These are phyloP conservation scores for Nephelium lappaceum DNA, from an alignment of 345 rosid genomes.

Conservation along the genomic window DNA sequence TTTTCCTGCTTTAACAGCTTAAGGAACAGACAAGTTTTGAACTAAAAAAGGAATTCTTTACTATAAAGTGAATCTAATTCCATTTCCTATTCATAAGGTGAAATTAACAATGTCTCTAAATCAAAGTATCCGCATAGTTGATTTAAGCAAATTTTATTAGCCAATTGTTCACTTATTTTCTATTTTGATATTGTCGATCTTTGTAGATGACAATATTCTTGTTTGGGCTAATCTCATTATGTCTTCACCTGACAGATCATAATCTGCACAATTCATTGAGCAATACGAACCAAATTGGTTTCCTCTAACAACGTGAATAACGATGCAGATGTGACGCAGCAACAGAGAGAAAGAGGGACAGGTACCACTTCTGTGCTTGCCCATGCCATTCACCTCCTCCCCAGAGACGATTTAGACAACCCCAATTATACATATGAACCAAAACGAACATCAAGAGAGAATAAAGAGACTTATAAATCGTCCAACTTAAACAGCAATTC, in stretches of 20 bases:
- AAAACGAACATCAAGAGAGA: neutral
- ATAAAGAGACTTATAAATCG: neutral
- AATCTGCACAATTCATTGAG: neutral
- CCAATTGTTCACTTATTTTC: neutral
- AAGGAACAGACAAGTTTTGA: too few species aligned
- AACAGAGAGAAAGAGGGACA: neutral
- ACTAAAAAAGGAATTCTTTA: too few species aligned
- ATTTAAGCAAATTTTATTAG: neutral
- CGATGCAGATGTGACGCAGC: neutral
- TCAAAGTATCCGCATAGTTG: neutral
- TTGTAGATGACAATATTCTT: neutral
- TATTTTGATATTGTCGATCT: neutral
- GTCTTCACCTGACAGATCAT: neutral
- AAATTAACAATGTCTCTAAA: neutral
- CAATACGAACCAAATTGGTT: slow-evolving; percentile 3
- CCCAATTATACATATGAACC: neutral
- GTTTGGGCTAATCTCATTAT: neutral
- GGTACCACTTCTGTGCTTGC: slow-evolving; percentile 89
- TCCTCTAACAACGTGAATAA: neutral
- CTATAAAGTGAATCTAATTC: neutral
- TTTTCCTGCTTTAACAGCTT: too few species aligned
- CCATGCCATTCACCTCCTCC: slow-evolving; percentile 99
- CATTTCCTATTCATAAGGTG: neutral
- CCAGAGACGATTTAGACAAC: slow-evolving; percentile 81
- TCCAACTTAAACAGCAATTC: neutral